phyloP scores from a whole-genome alignment of 345 rosid species.

The Eucalyptus marginata region DNA sequence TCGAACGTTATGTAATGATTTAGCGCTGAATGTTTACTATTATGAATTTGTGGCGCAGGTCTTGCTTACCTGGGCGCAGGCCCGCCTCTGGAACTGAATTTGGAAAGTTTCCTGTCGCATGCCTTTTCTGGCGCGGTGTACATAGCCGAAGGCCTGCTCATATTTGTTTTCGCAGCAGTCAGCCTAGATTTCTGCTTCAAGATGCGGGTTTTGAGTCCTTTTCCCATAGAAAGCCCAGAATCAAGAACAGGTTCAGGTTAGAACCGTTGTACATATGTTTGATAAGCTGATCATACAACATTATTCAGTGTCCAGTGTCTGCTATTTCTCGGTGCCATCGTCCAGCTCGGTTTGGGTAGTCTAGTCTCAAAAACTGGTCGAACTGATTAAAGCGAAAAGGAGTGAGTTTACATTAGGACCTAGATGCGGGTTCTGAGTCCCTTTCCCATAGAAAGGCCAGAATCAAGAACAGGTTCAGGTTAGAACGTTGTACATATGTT shows the following conservation, averaged over 20 bases:
- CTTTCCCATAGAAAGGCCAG: conserved; percentile 19
- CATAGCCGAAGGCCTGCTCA: conserved; percentile 32
- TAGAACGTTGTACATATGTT: neutral
- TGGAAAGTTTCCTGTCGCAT: conserved; percentile 33
- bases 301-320: neutral
- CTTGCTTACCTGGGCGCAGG: conserved; percentile 52
- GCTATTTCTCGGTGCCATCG: neutral
- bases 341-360: neutral
- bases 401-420: neutral
- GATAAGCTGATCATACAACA: neutral
- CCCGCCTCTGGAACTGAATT: conserved; percentile 42
- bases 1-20: neutral
- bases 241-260: neutral
- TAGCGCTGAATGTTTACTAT: neutral
- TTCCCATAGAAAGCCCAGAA: conserved; percentile 15
- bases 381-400: rapidly evolving
- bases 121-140: conserved; percentile 23
- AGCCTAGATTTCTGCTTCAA: conserved; percentile 51
- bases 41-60: conserved; percentile 18
- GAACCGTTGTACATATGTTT: neutral
- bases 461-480: neutral
- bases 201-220: conserved; percentile 36
- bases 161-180: conserved; percentile 45
- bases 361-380: neutral
- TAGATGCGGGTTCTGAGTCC: conserved; percentile 32